Evolutionary conservation across 148 eudicot genomes (phyloP), one percentile per base, ranked within the genome.

Genomic region (Dianthus caryophyllus): DNA sequence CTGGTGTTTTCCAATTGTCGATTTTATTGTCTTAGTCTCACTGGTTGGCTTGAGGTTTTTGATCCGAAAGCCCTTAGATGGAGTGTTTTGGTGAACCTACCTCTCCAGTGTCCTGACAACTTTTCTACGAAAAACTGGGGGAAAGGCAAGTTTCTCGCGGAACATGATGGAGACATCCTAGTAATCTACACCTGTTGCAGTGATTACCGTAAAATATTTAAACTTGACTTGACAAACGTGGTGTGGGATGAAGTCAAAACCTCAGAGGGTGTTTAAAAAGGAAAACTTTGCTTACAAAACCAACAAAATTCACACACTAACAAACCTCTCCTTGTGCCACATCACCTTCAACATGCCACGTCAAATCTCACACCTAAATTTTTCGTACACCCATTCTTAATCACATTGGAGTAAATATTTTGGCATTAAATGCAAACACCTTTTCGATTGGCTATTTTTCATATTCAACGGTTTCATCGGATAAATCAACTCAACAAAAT

Each of bases 71-170:
- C 75, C 56, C 81, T 75, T 63, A 84, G 85, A 17, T 88, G 96
- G 96, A 78, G 73, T 53, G 82, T 88, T 26, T 81, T 79, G 54
- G 84, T 80, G 52, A 88, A 86, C 68, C 96, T 91, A 61, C 96
- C 96, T 21, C 96, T 88, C 18, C 79, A 79, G 70, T 88, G 96
- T 47, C 96, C 96, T 0, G 88, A 84, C 54, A 88, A 82, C 61
- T 86, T 88, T 61, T 82, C 77, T 51, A 79, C 83, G 44, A 86
- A 88, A 69, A 85, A 80, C 75, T 88, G 96, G 90, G 84, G 90
- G 96, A 88, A 88, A 71, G 90, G 88, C 2, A 88, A 88, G 72
- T 88, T 88, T 66, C 80, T 88, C 78, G 85, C 84, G 2, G 96
- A 88, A 79, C 81, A 88, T 54, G 66, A 82, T 54, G 87, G 88